Percentiles rank a stretch among this genome's conserved stretches.
phyloP scores from a whole-genome alignment of 495 filamentous ascomycete genomes.

The Recurvomyces mirabilis region DNA sequence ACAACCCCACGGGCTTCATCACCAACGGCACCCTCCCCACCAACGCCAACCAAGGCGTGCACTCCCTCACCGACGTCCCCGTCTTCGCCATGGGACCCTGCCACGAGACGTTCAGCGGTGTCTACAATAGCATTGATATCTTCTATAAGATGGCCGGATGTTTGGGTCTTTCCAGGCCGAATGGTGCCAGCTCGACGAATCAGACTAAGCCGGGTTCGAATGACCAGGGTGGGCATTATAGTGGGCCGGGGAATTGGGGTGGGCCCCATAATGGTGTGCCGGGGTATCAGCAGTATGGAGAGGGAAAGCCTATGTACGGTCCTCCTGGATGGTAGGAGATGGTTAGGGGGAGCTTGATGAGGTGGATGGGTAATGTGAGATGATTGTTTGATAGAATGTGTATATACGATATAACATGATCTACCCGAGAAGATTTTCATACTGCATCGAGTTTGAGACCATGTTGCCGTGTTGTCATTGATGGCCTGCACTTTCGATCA shows the following conservation, averaged over 20 bases:
- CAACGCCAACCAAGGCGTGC: conserved; percentile 47
- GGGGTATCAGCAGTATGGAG: background rate
- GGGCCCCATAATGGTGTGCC: background rate
- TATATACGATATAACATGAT: no score
- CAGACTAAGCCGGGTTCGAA: background rate
- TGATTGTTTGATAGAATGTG: no score
- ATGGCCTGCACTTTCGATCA: no score
- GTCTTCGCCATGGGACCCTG: conserved; percentile 64
- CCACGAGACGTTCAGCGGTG: conserved; percentile 57
- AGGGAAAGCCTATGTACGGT: background rate
- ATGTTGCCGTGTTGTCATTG: no score
- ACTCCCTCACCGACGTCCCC: conserved; percentile 64
- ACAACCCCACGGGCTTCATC: conserved; percentile 51
- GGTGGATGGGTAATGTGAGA: no score
- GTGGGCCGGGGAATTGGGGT: background rate
- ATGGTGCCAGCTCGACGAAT: background rate
- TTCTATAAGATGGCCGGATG: conserved; percentile 64
- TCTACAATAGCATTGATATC: conserved; percentile 56
- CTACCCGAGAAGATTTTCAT: no score
- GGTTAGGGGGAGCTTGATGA: no score
- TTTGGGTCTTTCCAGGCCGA: conserved; percentile 41
- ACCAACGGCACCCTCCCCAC: conserved; percentile 59
- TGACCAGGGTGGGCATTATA: conserved; percentile 5
- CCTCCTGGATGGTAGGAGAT: background rate
- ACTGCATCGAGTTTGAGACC: no score